Evolutionary conservation across 306 rosid genomes (phyloP).

Genomic region (Dryas octopetala): DNA sequence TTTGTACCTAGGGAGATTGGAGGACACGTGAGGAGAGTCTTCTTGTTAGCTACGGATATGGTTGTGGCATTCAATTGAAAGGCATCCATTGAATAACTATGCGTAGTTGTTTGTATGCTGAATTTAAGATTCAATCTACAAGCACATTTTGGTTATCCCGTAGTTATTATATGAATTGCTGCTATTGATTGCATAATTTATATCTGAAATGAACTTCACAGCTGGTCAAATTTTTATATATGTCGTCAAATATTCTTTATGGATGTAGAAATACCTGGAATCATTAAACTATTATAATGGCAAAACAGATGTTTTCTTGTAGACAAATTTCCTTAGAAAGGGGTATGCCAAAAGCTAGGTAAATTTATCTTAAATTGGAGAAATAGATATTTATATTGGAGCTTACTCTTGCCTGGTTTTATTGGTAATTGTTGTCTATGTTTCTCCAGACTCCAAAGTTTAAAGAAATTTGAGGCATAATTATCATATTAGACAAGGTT

Average conservation of each 20-base stretch:
- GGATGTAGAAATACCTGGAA: not conserved
- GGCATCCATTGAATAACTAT: not conserved
- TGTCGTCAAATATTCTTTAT: not conserved
- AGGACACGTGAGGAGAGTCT: not conserved
- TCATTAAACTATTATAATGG: not conserved
- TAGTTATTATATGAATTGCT: not conserved
- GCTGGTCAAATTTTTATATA: not conserved
- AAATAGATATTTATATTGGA: not conserved
- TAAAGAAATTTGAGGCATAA: not conserved
- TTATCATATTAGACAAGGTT: not conserved
- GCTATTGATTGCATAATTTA: not conserved
- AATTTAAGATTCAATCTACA: not conserved
- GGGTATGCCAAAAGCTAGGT: not conserved
- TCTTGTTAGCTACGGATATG: not conserved
- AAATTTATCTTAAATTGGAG: not conserved
- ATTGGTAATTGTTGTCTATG: not conserved
- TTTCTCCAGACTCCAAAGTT: not conserved
- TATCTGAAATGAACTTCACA: not conserved
- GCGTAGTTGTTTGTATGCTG: constrained; percentile 4
- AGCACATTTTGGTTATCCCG: not conserved
- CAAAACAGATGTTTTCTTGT: not conserved
- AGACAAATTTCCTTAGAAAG: not conserved
- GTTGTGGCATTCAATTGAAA: not conserved
- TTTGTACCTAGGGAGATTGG: constrained; percentile 5
- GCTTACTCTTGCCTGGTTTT: not conserved